phyloP scores from a whole-genome alignment of 2,329 filamentous ascomycete genomes.

The Sporothrix pallida region DNA sequence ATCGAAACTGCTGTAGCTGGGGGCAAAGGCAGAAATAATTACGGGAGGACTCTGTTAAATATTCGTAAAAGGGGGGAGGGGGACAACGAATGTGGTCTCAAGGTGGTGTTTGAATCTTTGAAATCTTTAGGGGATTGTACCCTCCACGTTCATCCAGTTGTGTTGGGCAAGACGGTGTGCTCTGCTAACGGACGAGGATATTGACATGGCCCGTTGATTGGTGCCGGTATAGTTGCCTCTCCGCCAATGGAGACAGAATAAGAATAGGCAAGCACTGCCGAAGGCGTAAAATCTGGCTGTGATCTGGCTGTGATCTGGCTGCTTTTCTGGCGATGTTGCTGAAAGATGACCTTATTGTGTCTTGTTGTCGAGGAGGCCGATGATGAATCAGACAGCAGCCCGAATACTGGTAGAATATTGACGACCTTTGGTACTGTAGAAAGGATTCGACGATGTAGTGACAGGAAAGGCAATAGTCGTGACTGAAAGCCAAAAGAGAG shows the following conservation, averaged over 20 bases:
- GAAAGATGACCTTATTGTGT: neutral
- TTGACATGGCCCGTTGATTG: conserved; percentile 35
- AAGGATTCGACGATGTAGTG: neutral
- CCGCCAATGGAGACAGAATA: conserved; percentile 32
- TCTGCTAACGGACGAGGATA: conserved; percentile 19
- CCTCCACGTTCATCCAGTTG: conserved; percentile 5
- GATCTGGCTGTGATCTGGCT: too few species aligned
- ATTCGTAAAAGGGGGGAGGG: conserved; percentile 6
- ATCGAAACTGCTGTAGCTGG: neutral
- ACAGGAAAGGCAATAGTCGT: neutral
- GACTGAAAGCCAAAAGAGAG: neutral
- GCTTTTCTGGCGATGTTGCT: neutral
- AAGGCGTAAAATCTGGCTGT: neutral
- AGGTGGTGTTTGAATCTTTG: conserved; percentile 1
- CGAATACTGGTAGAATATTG: neutral
- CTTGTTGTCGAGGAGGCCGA: neutral
- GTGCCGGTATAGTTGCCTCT: conserved; percentile 18
- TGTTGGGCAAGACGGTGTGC: conserved; percentile 26
- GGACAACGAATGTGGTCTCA: neutral
- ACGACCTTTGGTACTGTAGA: neutral
- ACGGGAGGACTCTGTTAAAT: conserved; percentile 7
- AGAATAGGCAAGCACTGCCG: conserved; percentile 2
- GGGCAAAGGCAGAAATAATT: neutral
- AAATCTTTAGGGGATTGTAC: neutral
- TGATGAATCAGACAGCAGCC: neutral